Evolutionary conservation across 345 rosid genomes (phyloP).

Genomic region (Gossypium sturtianum): DNA sequence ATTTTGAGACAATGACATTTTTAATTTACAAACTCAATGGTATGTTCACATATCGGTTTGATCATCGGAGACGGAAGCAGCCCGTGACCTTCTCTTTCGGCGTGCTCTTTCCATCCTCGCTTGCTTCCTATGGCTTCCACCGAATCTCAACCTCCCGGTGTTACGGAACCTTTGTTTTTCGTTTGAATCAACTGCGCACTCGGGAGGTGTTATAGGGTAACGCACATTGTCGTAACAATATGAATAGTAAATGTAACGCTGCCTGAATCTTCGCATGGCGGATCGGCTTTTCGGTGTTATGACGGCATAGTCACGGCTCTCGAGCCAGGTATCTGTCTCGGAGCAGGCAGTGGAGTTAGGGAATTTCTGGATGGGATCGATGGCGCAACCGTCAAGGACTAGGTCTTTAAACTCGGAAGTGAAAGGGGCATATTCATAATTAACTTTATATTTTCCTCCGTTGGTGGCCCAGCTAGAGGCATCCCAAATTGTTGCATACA

Average conservation of each 20-base stretch:
- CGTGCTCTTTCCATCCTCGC: constrained; percentile 10
- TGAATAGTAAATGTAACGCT: constrained; percentile 76
- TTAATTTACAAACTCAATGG: neutral
- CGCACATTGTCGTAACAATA: constrained; percentile 71
- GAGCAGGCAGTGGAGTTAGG: constrained; percentile 27
- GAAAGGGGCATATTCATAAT: constrained; percentile 77
- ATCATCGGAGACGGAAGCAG: neutral
- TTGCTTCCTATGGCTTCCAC: constrained; percentile 50
- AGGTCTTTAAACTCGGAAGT: constrained; percentile 61
- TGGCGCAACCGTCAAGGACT: constrained; percentile 62
- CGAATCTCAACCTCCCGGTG: constrained; percentile 70
- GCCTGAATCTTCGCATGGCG: constrained; percentile 66
- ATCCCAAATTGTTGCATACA: constrained; percentile 97
- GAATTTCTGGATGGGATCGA: constrained; percentile 53
- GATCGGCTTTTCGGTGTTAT: constrained; percentile 31
- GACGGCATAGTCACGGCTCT: constrained; percentile 33
- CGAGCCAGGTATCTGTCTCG: constrained; percentile 23
- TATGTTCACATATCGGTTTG: constrained; percentile 1
- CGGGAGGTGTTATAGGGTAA: constrained; percentile 52
- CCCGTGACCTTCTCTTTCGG: constrained; percentile 8
- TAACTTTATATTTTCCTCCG: constrained; percentile 69
- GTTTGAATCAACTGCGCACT: constrained; percentile 46
- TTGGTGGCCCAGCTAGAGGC: constrained; percentile 91
- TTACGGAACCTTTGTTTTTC: constrained; percentile 56
- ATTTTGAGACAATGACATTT: neutral